These are phyloP conservation scores for Gypsophila paniculata DNA, from an alignment of 179 eudicot genomes.

Conservation along the genomic window DNA sequence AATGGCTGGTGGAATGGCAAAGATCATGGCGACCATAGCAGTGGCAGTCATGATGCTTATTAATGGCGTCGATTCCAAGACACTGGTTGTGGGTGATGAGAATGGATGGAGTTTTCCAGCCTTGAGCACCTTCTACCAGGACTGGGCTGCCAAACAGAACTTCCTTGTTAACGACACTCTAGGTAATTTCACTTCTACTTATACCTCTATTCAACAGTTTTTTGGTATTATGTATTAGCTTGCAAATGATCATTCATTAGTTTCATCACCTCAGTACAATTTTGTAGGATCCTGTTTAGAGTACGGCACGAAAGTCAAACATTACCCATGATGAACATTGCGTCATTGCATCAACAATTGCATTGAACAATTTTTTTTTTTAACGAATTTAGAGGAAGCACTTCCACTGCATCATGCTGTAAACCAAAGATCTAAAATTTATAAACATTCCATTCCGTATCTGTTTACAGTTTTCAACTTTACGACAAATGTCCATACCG, in stretches of 20 bases:
- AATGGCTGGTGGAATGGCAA: slow-evolving; percentile 11
- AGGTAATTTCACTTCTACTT: slow-evolving; percentile 12
- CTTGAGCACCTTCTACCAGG: slow-evolving; percentile 18
- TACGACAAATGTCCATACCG: not conserved
- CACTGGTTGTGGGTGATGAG: slow-evolving; percentile 31
- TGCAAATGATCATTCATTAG: not conserved
- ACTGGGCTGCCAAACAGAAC: slow-evolving; percentile 35
- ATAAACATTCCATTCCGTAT: not conserved
- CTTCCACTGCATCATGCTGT: not conserved
- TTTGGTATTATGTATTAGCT: not conserved
- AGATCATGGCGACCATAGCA: not conserved
- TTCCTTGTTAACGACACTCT: slow-evolving; percentile 26
- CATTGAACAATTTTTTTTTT: not conserved
- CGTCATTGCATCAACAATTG: not conserved
- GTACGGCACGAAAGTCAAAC: not conserved
- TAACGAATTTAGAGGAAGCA: not conserved
- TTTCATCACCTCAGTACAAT: no score
- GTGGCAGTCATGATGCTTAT: slow-evolving; percentile 2
- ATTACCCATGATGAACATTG: not conserved
- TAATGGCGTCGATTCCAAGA: slow-evolving; percentile 21
- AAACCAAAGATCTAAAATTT: not conserved
- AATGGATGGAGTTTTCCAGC: slow-evolving; percentile 33
- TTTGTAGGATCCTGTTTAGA: no score
- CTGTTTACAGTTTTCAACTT: slow-evolving; percentile 11
- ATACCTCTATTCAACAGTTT: not conserved